phyloP scores from a whole-genome alignment of 257 asterid genomes.

The Lavandula angustifolia region DNA sequence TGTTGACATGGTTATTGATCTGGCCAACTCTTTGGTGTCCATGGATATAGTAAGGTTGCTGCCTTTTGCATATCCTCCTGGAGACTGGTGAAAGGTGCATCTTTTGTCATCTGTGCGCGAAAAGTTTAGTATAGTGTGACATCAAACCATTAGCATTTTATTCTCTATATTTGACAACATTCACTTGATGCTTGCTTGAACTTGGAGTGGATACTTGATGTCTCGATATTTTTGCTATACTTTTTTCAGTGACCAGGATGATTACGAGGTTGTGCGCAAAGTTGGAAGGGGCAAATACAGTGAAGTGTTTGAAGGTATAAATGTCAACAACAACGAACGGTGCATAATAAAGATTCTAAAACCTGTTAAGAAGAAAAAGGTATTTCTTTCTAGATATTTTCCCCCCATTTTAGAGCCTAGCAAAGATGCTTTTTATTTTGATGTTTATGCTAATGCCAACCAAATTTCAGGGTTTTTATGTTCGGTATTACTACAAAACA shows the following conservation, averaged over 20 bases:
- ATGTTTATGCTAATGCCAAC: slow-evolving; percentile 5
- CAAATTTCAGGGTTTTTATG: neutral
- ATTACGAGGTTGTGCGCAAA: slow-evolving; percentile 85
- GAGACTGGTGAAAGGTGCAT: neutral
- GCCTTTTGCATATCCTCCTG: slow-evolving; percentile 11
- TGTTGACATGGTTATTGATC: slow-evolving; percentile 6
- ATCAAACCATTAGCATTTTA: neutral
- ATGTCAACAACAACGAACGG: slow-evolving; percentile 69
- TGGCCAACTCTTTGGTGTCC: neutral
- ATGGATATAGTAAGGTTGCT: neutral
- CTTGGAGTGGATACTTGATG: slow-evolving; percentile 12
- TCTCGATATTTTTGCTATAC: slow-evolving; percentile 16
- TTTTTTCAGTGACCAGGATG: slow-evolving; percentile 71
- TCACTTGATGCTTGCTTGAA: slow-evolving; percentile 15
- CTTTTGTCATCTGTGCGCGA: slow-evolving; percentile 11
- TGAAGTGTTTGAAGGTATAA: slow-evolving; percentile 87
- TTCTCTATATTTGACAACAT: slow-evolving; percentile 1
- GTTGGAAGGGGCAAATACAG: slow-evolving; percentile 94
- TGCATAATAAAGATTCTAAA: slow-evolving; percentile 87
- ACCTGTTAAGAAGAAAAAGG: slow-evolving; percentile 51
- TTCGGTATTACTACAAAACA: neutral
- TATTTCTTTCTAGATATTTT: neutral
- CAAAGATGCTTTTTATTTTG: slow-evolving; percentile 3
- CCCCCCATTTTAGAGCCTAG: neutral
- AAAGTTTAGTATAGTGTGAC: neutral